These are phyloP conservation scores for Fusarium sp. DNA, from an alignment of 2,329 filamentous ascomycete species.

Conservation along the genomic window DNA sequence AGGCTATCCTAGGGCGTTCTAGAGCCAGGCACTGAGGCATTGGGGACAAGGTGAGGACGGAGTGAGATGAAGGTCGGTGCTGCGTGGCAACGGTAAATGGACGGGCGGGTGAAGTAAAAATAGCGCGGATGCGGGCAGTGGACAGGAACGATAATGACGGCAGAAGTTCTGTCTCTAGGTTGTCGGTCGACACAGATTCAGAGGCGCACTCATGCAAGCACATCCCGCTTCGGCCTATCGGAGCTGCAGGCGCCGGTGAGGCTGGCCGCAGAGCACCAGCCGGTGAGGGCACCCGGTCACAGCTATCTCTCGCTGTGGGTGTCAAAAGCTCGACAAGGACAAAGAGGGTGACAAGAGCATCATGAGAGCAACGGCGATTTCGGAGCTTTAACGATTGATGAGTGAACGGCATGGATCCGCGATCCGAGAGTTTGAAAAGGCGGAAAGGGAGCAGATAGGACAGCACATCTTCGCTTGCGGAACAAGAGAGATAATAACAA, in stretches of 20 bases:
- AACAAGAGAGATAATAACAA: constrained; percentile 8
- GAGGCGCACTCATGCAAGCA: constrained; percentile 15
- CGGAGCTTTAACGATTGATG: background rate
- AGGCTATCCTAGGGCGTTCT: background rate
- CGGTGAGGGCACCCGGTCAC: constrained; percentile 21
- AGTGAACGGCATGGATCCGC: constrained; percentile 4
- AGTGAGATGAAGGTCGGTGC: background rate
- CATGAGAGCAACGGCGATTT: constrained; percentile 1
- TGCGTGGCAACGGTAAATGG: background rate
- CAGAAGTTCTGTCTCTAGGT: constrained; percentile 13
- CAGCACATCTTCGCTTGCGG: constrained; percentile 3
- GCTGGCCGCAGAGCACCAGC: constrained; percentile 30
- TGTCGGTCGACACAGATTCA: constrained; percentile 1
- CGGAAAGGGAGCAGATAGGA: constrained; percentile 12
- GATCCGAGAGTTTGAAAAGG: background rate
- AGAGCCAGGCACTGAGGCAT: constrained; percentile 4
- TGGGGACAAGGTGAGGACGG: background rate
- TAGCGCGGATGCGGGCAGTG: constrained; percentile 3
- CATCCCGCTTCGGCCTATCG: constrained; percentile 25
- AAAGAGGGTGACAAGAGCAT: constrained; percentile 1
- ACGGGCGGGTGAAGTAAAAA: constrained; percentile 16
- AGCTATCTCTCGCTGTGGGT: background rate
- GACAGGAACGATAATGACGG: constrained; percentile 15
- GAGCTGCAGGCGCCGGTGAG: constrained; percentile 32
- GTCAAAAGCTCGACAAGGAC: constrained; percentile 2